These are phyloP conservation scores for Penicillium bialowiezense DNA, from an alignment of 495 filamentous ascomycete species.

Conservation along the genomic window DNA sequence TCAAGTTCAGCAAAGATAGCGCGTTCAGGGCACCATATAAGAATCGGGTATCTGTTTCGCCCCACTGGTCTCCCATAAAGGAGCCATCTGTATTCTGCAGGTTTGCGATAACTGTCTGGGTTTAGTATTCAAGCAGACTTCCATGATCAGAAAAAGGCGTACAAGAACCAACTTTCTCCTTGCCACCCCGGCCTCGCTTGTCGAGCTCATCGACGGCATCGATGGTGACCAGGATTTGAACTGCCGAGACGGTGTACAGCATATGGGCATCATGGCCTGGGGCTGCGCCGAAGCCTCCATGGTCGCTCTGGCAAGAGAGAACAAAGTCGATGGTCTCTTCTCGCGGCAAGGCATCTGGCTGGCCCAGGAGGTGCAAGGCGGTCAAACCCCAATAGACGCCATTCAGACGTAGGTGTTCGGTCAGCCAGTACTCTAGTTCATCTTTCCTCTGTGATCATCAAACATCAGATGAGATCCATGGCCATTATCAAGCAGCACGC, in stretches of 20 bases:
- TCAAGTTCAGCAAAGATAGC: conserved; percentile 71
- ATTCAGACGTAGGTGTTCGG: conserved; percentile 90
- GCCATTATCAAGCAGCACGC: conserved; percentile 32
- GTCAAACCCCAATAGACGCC: conserved; percentile 96
- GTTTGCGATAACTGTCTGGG: conserved; percentile 64
- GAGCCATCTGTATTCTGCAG: conserved; percentile 84
- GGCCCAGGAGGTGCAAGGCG: conserved; percentile 78
- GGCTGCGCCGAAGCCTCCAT: conserved; percentile 88
- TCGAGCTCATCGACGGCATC: conserved; percentile 86
- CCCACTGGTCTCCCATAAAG: conserved; percentile 94
- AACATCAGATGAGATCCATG: conserved; percentile 14
- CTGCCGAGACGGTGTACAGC: conserved; percentile 87
- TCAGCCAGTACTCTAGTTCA: conserved; percentile 95
- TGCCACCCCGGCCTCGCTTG: conserved; percentile 59
- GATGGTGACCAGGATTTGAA: conserved; percentile 83
- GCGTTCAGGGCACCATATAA: conserved; percentile 85
- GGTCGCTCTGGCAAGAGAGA: conserved; percentile 81
- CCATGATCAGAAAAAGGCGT: conserved; percentile 25
- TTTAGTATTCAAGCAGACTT: conserved; percentile 18
- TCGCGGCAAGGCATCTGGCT: conserved; percentile 75
- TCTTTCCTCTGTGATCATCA: conserved; percentile 68
- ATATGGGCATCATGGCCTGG: conserved; percentile 95
- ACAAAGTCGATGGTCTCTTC: conserved; percentile 85
- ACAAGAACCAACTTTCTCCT: conserved; percentile 71
- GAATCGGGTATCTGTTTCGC: conserved; percentile 92